Evolutionary conservation across 257 asterid species (phyloP).

Genomic region (Ligustrum vulgare): DNA sequence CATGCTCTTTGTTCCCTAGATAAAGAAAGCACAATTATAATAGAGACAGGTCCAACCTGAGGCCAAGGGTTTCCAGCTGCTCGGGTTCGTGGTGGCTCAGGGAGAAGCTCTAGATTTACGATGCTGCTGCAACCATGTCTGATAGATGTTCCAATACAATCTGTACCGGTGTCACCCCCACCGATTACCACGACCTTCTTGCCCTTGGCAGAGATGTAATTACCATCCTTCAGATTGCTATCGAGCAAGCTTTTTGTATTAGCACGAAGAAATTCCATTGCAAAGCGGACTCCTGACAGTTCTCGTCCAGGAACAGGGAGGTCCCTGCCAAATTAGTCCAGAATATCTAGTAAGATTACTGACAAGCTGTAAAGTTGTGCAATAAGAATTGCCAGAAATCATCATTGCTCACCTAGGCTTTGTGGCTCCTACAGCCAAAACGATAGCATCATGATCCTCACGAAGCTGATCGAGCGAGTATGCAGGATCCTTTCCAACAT

Average conservation of each 20-base stretch:
- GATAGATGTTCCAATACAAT: conserved; percentile 93
- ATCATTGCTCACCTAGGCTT: conserved; percentile 70
- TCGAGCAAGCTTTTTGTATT: conserved; percentile 95
- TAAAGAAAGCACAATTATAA: neutral
- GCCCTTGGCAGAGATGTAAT: conserved; percentile 87
- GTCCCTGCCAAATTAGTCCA: conserved; percentile 55
- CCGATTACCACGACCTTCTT: conserved; percentile 98
- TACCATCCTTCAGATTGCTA: conserved; percentile 85
- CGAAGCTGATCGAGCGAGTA: conserved; percentile 70
- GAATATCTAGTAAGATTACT: neutral
- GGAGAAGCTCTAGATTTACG: conserved; percentile 88
- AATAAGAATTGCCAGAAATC: neutral
- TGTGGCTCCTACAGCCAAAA: conserved; percentile 96
- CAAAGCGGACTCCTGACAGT: conserved; percentile 89
- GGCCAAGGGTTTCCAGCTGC: conserved; percentile 99
- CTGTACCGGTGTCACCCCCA: conserved; percentile 99
- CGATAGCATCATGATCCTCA: conserved; percentile 75
- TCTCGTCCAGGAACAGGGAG: conserved; percentile 98
- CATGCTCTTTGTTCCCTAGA: neutral
- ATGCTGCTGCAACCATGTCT: conserved; percentile 89
- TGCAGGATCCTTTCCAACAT: conserved; percentile 73
- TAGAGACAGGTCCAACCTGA: conserved; percentile 55
- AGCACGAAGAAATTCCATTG: conserved; percentile 97
- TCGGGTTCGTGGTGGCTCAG: conserved; percentile 88
- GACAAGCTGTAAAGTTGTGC: neutral